Base-by-base conservation (phyloP, 1,284 basidiomycete species). In the Flammula alnicola region DNA sequence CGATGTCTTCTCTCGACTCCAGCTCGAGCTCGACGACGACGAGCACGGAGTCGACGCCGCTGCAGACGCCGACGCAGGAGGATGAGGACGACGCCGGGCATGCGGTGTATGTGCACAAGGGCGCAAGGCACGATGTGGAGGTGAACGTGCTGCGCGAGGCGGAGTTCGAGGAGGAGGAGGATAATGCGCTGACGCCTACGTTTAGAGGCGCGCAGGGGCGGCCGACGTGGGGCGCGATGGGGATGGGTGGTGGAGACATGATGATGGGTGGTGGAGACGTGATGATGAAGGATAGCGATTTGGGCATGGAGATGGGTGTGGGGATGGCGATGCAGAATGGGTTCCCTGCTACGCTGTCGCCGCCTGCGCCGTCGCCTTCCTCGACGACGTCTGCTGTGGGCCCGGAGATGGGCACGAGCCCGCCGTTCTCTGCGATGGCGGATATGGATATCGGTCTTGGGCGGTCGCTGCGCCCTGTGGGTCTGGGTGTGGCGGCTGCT, bases 21-120 rank as follows among this genome's bases (percentile, higher is more conserved):
- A 57, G 38, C 31, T 33, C 52, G 23, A 47, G 43, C 27, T 32
- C 55, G 41, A 51, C 14, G 29, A 51, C 48, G 29, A 58, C 61
- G 4, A 62, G 53, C 20, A 22, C 54, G 4, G 58, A 62, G 12
- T 56, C 63, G 10, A 69, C 70, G 27, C 68, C 68, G 2, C 51
- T 64, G 33, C 56, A 52, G 19, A 62, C 59, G 6, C 61, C 59
- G 0, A 49, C 44, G 12, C 45, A 54, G 25, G 57, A 39, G 2
- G 41, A 54, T 5, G 44, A 25, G 8, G 48, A 49, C 12, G 38
- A 47, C 17, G 29, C 16, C 16, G 26, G n/a, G 17, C 37, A 10
- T 3, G 5, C 14, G 30, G 25, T 20, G 29, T 29, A 38, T 36
- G 26, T 44, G 16, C 42, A 46, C 16, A 32, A 17, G 23, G 4